Conservation (phyloP, 371 early-diverging fungal species). For the Syncephalastrum contaminatum region DNA sequence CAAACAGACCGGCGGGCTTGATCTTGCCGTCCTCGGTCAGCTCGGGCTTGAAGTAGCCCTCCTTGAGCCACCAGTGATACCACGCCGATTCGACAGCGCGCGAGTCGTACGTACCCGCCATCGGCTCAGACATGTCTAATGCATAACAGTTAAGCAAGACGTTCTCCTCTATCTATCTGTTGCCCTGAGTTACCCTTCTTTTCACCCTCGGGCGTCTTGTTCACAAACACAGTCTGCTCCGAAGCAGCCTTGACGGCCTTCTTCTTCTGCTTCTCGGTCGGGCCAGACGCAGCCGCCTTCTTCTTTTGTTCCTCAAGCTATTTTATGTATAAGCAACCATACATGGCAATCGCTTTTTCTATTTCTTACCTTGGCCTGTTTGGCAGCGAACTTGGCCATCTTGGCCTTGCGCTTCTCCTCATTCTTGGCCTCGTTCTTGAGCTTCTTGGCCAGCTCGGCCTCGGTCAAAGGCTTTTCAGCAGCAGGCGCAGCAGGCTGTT, state of each 20-base stretch:
- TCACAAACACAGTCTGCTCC: constrained; percentile 63
- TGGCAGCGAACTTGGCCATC: constrained; percentile 91
- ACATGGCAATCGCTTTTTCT: background rate
- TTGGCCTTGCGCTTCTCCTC: constrained; percentile 92
- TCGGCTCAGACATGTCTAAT: constrained; percentile 75
- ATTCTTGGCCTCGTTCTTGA: constrained; percentile 82
- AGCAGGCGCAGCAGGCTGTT: constrained; percentile 29
- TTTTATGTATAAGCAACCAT: background rate
- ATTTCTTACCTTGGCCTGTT: constrained; percentile 65
- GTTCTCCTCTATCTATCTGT: constrained; percentile 5
- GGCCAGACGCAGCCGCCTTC: constrained; percentile 30
- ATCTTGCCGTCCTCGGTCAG: constrained; percentile 72
- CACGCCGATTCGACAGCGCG: constrained; percentile 94
- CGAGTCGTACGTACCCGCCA: constrained; percentile 91
- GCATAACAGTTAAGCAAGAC: constrained; percentile 3
- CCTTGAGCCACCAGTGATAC: constrained; percentile 94
- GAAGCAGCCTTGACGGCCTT: constrained; percentile 53
- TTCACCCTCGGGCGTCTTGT: constrained; percentile 86
- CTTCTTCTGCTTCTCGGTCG: constrained; percentile 63
- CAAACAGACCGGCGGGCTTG: constrained; percentile 83
- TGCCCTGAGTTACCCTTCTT: constrained; percentile 94
- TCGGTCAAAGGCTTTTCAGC: constrained; percentile 7
- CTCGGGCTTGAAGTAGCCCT: constrained; percentile 91
- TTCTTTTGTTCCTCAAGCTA: constrained; percentile 56
- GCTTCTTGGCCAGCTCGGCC: constrained; percentile 45